Evolutionary conservation across 768 basidiomycete species (phyloP).

Genomic region (Cyathus striatus): DNA sequence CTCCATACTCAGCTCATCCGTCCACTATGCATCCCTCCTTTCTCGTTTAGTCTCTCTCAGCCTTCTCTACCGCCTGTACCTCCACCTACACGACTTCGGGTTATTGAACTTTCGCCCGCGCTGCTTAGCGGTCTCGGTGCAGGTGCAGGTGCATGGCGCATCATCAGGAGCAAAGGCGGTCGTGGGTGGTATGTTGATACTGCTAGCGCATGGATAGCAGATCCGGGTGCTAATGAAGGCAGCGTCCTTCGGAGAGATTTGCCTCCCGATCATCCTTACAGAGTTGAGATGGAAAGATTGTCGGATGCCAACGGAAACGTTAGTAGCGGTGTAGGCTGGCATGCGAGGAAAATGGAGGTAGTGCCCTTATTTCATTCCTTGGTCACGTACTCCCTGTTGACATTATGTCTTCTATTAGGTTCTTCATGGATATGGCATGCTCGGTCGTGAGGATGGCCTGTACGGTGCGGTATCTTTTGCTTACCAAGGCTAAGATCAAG

Average conservation of each 20-base stretch:
- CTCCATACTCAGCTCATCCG: slow-evolving; percentile 76
- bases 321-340: slow-evolving; percentile 92
- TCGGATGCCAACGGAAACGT: slow-evolving; percentile 84
- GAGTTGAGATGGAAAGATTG: slow-evolving; percentile 66
- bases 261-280: slow-evolving; percentile 54
- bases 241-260: slow-evolving; percentile 58
- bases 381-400: not conserved
- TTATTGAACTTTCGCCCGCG: slow-evolving; percentile 77
- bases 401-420: too few species aligned
- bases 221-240: slow-evolving; percentile 26
- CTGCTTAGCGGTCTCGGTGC: slow-evolving; percentile 69
- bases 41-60: slow-evolving; percentile 50
- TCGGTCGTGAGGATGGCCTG: slow-evolving; percentile 89
- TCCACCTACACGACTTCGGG: slow-evolving; percentile 71
- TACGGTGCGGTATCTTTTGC: slow-evolving; percentile 95
- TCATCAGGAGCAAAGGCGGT: slow-evolving; percentile 88
- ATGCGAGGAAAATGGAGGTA: slow-evolving; percentile 95
- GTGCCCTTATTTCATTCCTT: slow-evolving; percentile 23
- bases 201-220: slow-evolving; percentile 74
- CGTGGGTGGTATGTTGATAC: slow-evolving; percentile 94
- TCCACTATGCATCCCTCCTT: slow-evolving; percentile 76
- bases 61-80: slow-evolving; percentile 24
- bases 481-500: slow-evolving; percentile 66
- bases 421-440: slow-evolving; percentile 83
- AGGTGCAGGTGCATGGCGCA: slow-evolving; percentile 83